Conservation (phyloP, 1,139 yeast genomes). For the Lodderomyces beijingensis region DNA sequence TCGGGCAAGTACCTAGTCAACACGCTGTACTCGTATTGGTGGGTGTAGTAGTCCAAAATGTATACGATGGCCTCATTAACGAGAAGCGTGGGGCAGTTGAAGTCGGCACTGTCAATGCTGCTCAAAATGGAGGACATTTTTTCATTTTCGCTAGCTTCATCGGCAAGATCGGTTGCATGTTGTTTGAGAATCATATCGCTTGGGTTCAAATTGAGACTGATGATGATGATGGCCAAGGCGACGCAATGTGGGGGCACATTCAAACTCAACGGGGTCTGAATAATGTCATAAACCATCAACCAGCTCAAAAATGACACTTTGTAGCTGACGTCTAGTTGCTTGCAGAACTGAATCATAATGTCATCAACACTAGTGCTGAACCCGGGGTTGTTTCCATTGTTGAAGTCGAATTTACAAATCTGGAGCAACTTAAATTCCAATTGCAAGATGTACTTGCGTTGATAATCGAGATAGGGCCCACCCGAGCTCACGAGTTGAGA, state of each 20-base stretch:
- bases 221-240: conserved; percentile 61
- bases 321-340: conserved; percentile 46
- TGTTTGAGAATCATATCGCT: conserved; percentile 25
- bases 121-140: conserved; percentile 20
- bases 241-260: conserved; percentile 77
- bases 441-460: conserved; percentile 48
- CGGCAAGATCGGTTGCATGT: conserved; percentile 8
- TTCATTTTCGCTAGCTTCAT: conserved; percentile 18
- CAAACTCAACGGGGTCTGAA: conserved; percentile 66
- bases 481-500: conserved; percentile 13
- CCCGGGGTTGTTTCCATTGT: conserved; percentile 30
- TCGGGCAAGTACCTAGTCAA: conserved; percentile 28
- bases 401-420: conserved; percentile 69
- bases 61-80: conserved; percentile 62
- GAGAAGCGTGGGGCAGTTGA: conserved; percentile 45
- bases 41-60: conserved; percentile 58
- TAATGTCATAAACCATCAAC: conserved; percentile 70
- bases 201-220: conserved; percentile 40
- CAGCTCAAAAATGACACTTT: conserved; percentile 58
- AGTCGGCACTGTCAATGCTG: conserved; percentile 36
- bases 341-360: conserved; percentile 63
- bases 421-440: conserved; percentile 74
- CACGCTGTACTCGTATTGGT: conserved; percentile 37
- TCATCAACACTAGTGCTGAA: conserved; percentile 50
- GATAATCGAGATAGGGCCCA: conserved; percentile 34